Base-by-base conservation (phyloP, 1,139 yeast species). In the Yamadazyma blattariae region DNA sequence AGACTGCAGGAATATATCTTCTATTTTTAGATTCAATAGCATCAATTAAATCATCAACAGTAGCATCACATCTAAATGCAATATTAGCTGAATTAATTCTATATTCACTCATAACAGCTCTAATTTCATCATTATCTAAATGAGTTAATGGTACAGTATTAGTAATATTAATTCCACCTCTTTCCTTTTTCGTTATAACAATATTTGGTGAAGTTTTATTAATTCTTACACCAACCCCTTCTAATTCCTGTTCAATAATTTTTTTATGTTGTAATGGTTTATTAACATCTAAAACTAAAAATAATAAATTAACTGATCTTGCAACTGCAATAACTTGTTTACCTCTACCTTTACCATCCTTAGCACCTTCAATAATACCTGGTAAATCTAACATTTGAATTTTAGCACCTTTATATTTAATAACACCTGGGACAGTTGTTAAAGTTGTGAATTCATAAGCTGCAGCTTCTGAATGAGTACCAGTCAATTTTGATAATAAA, bases 311-410 rank as follows among this genome's bases (percentile, higher is more conserved):
- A 53, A 96, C 95, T 6, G 97, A 87, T 61, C 98, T 78, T 6
- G 98, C 97, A 38, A 90, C 97, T 0, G 98, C 98, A 65, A 92
- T 92, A 41, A 92, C 98, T 66, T 92, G 98, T 52, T 82, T 86
- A 76, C 99, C 99, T 71, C 99, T 81, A 70, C 99, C 98, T 61
- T 90, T 86, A 65, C 98, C 98, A 55, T 92, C 97, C 52, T 90
- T 90, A 39, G 98, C 99, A 61, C 98, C 98, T 63, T 94, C 97
- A 51, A 92, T 92, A 54, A 92, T 92, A 59, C 99, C 99, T 3
- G 99, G 99, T 51, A 92, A 74, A 77, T 92, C 99, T 56, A 92
- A 71, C 95, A 94, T 88, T 66, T 92, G 99, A 47, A 92, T 82
- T 67, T 88, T 90, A 33, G 98, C 97, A 54, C 99, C 99, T 52